Evolutionary conservation across 495 filamentous ascomycete genomes (phyloP), one percentile per base, ranked within the genome.

Genomic region (Amorphotheca resinae): DNA sequence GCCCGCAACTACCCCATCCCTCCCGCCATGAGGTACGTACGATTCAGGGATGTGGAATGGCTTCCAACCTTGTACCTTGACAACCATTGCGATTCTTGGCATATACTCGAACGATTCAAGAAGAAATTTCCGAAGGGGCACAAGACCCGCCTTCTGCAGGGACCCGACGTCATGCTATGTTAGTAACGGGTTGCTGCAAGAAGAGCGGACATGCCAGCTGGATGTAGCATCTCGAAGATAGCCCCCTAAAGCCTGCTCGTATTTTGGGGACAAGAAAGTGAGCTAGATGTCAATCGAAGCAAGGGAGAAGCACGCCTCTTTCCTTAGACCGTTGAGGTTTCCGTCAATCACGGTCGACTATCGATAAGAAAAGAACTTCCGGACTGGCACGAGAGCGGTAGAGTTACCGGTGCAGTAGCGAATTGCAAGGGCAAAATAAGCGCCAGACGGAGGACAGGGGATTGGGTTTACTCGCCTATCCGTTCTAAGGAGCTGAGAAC

Each of bases 101-200:
- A 16, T 17, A 39, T 33, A 39, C 34, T 31, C 26, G 15, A 28
- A 33, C 28, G 40, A 46, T 46, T 26, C 41, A n/a, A 33, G n/a
- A n/a, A 34, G 30, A 41, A 46, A 22, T 39, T 44, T 37, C 23
- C 33, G 8, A 14, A 23, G 18, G 25, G 37, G 25, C 26, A 44
- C 38, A 46, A 42, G 30, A 39, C 31, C 17, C 15, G n/a, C n/a
- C 32, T 16, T 22, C 37, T 53, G 50, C 50, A 53, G 46, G 50
- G 42, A 12, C 41, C 50, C 50, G 50, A 42, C 34, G 45, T 53
- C 50, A 52, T 31, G 33, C 35, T 46, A 49, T 45, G 35, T 48
- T 36, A 30, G 33, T 36, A 23, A 45, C 50, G 50, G 50, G 25
- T 38, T 36, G 17, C 0, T 43, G 32, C 50, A 42, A 16, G 20